Evolutionary conservation across 2,329 filamentous ascomycete genomes (phyloP), one percentile per base, ranked within the genome.

Genomic region (Sporothrix inflata): DNA sequence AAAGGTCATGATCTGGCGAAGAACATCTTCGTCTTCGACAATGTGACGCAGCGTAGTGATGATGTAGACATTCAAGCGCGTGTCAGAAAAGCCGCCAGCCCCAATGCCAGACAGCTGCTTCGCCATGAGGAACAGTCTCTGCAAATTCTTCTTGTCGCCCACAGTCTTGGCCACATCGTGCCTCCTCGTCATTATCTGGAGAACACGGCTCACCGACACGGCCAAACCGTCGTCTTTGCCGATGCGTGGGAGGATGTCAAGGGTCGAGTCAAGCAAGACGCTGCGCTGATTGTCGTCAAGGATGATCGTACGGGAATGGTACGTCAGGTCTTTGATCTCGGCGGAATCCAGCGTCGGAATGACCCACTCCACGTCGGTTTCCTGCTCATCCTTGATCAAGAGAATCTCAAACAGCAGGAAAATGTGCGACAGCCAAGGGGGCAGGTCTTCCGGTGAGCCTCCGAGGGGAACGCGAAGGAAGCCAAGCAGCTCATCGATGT

Each of bases 91-190:
- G 71, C 91, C 91, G 71, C 92, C 88, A 40, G 94, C 92, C 7
- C 92, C 92, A 40, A 90, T 87, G 34, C 92, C 92, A 24, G 93
- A 91, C 73, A 98, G 88, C 80, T 98, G 95, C 80, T 97, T 97
- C 72, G 95, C 90, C 93, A 98, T 97, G 69, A 98, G 88, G 81
- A 99, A 98, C 27, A 99, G 85, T 38, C 94, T 89, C 78, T 96
- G 93, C 66, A 99, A 85, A 77, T 97, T 97, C 79, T 91, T 92
- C 83, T 94, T 97, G 79, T 97, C 92, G 5, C 93, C 93, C 63
- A 98, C 86, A 60, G 87, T 85, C 75, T 89, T 87, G 1, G 96
- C 94, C 74, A 97, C 86, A 16, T 88, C 85, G 68, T 94, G 91
- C 73, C 89, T 88, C 27, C 97, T 89, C 1, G 96, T 98, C 40